phyloP scores from a whole-genome alignment of 805 yeast species.

The Candida qinlingensis region DNA sequence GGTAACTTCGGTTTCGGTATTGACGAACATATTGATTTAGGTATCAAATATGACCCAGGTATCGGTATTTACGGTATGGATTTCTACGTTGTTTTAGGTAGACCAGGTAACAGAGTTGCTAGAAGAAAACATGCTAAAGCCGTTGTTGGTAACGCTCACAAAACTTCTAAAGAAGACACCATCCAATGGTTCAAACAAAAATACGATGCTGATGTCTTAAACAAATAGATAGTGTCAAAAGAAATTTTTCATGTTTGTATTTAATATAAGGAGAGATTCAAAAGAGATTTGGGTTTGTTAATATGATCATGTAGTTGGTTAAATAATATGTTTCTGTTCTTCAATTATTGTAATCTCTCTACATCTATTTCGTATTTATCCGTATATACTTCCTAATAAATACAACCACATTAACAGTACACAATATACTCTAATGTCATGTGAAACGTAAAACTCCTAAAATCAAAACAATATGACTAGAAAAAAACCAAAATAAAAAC shows the following conservation, averaged over 20 bases:
- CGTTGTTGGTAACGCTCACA: constrained; percentile 88
- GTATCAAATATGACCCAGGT: constrained; percentile 99
- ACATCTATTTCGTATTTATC: too few species aligned
- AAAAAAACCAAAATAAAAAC: not conserved
- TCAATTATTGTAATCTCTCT: too few species aligned
- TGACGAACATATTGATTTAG: constrained; percentile 98
- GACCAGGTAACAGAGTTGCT: constrained; percentile 98
- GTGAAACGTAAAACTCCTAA: too few species aligned
- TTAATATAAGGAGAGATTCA: constrained; percentile 14
- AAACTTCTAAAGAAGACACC: constrained; percentile 88
- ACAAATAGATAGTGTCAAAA: constrained; percentile 46
- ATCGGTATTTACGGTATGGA: constrained; percentile 99
- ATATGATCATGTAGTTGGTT: not conserved
- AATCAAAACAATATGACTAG: too few species aligned
- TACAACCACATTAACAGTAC: too few species aligned
- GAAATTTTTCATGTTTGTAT: constrained; percentile 14
- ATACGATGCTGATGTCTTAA: constrained; percentile 97
- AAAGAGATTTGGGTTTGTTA: constrained; percentile 2
- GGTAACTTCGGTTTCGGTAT: constrained; percentile 99
- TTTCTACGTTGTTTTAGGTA: constrained; percentile 98
- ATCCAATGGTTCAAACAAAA: constrained; percentile 98
- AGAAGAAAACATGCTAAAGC: constrained; percentile 96
- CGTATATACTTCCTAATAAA: too few species aligned
- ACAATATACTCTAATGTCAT: too few species aligned
- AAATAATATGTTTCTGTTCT: not conserved